A percentile compares a stretch with the other conserved stretches of the same genome.
These are phyloP conservation scores for Pleurotus ostreatus DNA, from an alignment of 768 basidiomycete genomes.

Conservation along the genomic window DNA sequence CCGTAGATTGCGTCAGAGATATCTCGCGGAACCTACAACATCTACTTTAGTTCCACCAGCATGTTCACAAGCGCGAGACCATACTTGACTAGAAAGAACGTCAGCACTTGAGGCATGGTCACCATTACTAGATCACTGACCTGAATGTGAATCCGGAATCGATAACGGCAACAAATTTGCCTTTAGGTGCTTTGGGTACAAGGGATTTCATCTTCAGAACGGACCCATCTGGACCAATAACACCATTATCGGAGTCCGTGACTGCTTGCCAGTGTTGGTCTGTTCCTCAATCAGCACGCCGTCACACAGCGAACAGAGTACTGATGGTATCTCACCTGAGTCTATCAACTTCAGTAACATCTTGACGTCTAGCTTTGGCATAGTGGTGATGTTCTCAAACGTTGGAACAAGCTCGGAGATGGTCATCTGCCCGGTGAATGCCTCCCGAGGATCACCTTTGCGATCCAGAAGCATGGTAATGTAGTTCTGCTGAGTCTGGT, in stretches of 20 bases:
- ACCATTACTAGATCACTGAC: neutral
- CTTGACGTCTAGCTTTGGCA: slow-evolving; percentile 65
- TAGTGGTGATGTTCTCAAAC: slow-evolving; percentile 54
- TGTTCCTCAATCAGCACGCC: slow-evolving; percentile 8
- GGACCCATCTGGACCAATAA: slow-evolving; percentile 75
- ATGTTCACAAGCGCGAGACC: neutral
- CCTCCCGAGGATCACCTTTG: slow-evolving; percentile 44
- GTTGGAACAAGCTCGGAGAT: slow-evolving; percentile 61
- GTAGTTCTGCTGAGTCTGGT: slow-evolving; percentile 54
- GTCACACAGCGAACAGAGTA: neutral
- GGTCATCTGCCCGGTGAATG: slow-evolving; percentile 62
- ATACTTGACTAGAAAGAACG: neutral
- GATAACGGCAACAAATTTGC: slow-evolving; percentile 67
- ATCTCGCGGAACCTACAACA: slow-evolving; percentile 49
- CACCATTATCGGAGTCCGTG: slow-evolving; percentile 59
- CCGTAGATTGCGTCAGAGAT: slow-evolving; percentile 81
- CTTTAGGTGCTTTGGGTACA: slow-evolving; percentile 61
- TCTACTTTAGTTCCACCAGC: no score
- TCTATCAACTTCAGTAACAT: slow-evolving; percentile 56
- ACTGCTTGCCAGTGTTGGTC: slow-evolving; percentile 83
- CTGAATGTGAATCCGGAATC: slow-evolving; percentile 66
- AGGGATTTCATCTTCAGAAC: slow-evolving; percentile 59
- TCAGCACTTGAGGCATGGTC: neutral
- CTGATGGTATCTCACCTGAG: slow-evolving; percentile 26
- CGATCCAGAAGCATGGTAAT: slow-evolving; percentile 68